phyloP scores from a whole-genome alignment of 2,329 filamentous ascomycete genomes.

The Clarireedia paspali region DNA sequence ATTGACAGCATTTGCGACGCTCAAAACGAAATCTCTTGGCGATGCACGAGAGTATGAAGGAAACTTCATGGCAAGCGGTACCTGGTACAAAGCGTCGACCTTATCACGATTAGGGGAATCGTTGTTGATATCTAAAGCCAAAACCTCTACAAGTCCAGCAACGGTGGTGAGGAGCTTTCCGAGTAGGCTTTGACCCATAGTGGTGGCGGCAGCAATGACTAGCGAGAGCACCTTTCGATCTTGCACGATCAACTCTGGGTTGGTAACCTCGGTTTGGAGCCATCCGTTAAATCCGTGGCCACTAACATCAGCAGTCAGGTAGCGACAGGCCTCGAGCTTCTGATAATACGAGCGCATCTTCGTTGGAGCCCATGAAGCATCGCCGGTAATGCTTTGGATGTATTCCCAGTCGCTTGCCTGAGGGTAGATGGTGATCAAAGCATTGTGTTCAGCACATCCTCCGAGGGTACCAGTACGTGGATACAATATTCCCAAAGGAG shows the following conservation, averaged over 20 bases:
- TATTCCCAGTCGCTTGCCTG: constrained; percentile 19
- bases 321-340: constrained; percentile 36
- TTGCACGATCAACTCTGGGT: constrained; percentile 11
- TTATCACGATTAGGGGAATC: constrained; percentile 13
- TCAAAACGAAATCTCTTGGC: constrained; percentile 17
- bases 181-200: not conserved
- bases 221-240: constrained; percentile 12
- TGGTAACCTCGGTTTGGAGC: constrained; percentile 23
- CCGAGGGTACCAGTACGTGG: constrained; percentile 28
- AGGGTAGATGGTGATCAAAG: constrained; percentile 16
- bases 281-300: constrained; percentile 23
- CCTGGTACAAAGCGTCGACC: constrained; percentile 16
- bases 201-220: not conserved
- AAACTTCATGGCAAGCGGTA: constrained; percentile 17
- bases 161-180: not conserved
- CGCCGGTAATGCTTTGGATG: constrained; percentile 19
- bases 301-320: constrained; percentile 30
- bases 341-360: constrained; percentile 37
- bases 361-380: constrained; percentile 21
- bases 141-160: not conserved
- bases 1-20: constrained; percentile 13
- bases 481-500: constrained; percentile 25
- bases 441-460: constrained; percentile 23
- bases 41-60: constrained; percentile 13
- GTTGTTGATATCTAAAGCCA: constrained; percentile 1